Evolutionary conservation across 176 grass and related monocot genomes (phyloP), one percentile per base, ranked within the genome.

Genomic region (Oryza rufipogon): DNA sequence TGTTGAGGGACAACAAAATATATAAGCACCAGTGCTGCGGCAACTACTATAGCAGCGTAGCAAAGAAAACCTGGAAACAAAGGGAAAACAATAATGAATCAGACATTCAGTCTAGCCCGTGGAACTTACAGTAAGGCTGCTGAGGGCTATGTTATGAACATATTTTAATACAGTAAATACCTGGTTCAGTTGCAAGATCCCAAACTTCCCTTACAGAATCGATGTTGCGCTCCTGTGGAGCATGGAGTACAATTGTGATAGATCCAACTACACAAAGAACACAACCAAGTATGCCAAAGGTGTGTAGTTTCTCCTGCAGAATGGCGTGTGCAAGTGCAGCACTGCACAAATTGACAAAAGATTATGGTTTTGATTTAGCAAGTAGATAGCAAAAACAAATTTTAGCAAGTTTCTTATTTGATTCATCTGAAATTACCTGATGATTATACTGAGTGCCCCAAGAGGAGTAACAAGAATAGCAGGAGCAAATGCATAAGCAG

Each of bases 391-490:
- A 66, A 54, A 82, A 76, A 7, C 44, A 76, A 16, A 84, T 80
- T 75, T 41, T 82, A 34, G 48, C 36, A 66, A 79, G 34, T 73
- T 39, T 72, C 66, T 61, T 25, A 71, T 23, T 5, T 36, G 78
- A 83, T 60, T 70, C 48, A 38, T 65, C 20, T 71, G 54, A 68
- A 82, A 66, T 48, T 89, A 98, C 95, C 95, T 98, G 82, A 98
- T 94, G 73, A 98, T 95, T 88, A 95, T 95, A 90, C 95, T 98
- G 66, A 98, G 92, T 74, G 95, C 95, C 65, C 95, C 95, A 86
- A 98, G 90, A 82, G 95, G 92, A 70, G 95, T 98, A 66, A 98
- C 92, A 33, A 98, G 87, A 91, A 98, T 95, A 78, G 95, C 95
- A 26, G 95, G 95, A 80, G 95, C 95, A 70, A 98, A 98, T 75